phyloP scores from a whole-genome alignment of 2,329 filamentous ascomycete genomes.

The Fusarium sp. region DNA sequence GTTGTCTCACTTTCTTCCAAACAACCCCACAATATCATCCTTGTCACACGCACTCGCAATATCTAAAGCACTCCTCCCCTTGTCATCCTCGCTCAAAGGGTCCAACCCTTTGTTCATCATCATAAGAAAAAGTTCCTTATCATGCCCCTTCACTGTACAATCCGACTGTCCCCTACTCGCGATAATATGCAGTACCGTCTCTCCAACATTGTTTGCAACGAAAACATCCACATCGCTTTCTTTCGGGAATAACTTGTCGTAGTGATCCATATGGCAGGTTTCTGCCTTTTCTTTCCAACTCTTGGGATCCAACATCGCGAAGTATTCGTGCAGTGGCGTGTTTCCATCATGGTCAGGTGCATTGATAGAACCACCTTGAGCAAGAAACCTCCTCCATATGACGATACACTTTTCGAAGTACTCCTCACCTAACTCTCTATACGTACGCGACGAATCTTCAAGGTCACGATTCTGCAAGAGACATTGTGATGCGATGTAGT shows the following conservation, averaged over 20 bases:
- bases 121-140: conserved; percentile 32
- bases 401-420: conserved; percentile 20
- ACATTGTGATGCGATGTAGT: conserved; percentile 37
- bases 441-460: background rate
- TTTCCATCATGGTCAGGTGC: conserved; percentile 28
- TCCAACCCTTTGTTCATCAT: conserved; percentile 39
- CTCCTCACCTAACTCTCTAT: background rate
- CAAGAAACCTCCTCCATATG: conserved; percentile 25
- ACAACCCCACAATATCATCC: conserved; percentile 31
- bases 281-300: background rate
- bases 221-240: conserved; percentile 32
- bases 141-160: conserved; percentile 1
- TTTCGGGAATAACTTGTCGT: conserved; percentile 27
- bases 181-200: conserved; percentile 40
- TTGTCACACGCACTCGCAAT: conserved; percentile 44
- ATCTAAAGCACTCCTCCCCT: conserved; percentile 43
- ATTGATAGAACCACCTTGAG: conserved; percentile 33
- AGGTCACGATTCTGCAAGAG: background rate
- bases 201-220: conserved; percentile 26
- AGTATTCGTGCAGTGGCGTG: conserved; percentile 29
- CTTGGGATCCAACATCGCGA: conserved; percentile 6
- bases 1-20: conserved; percentile 21
- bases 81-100: conserved; percentile 39
- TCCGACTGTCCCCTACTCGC: background rate
- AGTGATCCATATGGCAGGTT: conserved; percentile 31